Conservation (phyloP, 2,329 filamentous ascomycete species). For the Xylariaceae sp. region DNA sequence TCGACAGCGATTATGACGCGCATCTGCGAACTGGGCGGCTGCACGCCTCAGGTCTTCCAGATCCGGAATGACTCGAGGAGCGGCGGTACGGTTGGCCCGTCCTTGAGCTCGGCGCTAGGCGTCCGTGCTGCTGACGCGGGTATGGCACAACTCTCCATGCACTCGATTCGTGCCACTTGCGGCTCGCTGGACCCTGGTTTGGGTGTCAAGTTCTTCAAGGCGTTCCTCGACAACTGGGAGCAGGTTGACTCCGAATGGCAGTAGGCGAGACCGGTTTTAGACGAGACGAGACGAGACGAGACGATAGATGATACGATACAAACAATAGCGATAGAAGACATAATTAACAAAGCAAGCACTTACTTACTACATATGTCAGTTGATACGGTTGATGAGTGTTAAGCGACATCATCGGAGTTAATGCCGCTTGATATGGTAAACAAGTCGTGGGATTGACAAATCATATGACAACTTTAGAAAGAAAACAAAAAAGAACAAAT, state of each 20-base stretch:
- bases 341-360: neutral
- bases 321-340: neutral
- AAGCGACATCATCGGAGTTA: neutral
- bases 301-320: neutral
- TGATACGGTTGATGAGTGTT: neutral
- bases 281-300: neutral
- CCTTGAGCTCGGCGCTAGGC: constrained; percentile 75
- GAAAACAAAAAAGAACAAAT: neutral
- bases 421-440: neutral
- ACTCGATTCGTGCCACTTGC: constrained; percentile 83
- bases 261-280: constrained; percentile 9
- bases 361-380: neutral
- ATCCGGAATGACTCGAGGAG: constrained; percentile 87
- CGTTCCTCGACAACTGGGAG: constrained; percentile 83
- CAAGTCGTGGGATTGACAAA: neutral
- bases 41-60: constrained; percentile 80
- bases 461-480: neutral
- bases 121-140: constrained; percentile 81
- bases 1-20: constrained; percentile 75
- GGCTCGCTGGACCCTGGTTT: constrained; percentile 80
- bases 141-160: constrained; percentile 90
- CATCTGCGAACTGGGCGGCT: constrained; percentile 67
- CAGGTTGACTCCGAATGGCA: constrained; percentile 74
- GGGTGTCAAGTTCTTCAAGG: constrained; percentile 83
- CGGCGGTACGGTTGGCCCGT: constrained; percentile 93